Percentiles rank a stretch among this genome's conserved stretches.
Evolutionary conservation across 75 land plant genomes (phyloP).

Genomic region (Cryptomeria japonica): DNA sequence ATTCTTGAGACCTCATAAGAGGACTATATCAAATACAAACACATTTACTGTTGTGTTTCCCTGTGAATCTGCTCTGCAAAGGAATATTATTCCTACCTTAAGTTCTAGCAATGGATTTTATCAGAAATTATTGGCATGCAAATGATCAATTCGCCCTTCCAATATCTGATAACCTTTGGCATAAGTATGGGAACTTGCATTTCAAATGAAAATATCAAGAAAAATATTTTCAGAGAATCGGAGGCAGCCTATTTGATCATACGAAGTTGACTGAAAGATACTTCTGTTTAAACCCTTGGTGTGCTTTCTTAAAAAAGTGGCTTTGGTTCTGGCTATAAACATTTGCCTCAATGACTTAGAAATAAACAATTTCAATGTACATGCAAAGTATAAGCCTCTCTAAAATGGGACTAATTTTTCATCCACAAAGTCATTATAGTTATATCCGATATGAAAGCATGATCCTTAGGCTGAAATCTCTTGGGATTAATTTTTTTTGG

Average conservation of each 20-base stretch:
- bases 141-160: neutral
- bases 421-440: too few species aligned
- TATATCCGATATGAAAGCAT: too few species aligned
- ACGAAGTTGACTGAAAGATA: neutral
- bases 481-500: too few species aligned
- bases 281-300: neutral
- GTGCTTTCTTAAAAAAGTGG: neutral
- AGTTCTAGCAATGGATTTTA: too few species aligned
- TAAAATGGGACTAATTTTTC: neutral
- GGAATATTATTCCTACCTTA: too few species aligned
- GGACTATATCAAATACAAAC: neutral
- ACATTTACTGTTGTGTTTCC: neutral
- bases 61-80: too few species aligned
- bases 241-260: neutral
- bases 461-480: too few species aligned
- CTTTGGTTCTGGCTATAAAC: neutral
- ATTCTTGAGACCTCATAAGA: neutral
- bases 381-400: neutral
- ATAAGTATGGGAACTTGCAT: neutral
- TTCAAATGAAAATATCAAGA: neutral
- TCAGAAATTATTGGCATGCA: neutral
- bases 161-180: neutral
- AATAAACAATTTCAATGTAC: neutral
- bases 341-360: neutral
- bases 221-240: neutral